Conservation (phyloP, 2,329 filamentous ascomycete genomes). For the Colletotrichum graminicola region DNA sequence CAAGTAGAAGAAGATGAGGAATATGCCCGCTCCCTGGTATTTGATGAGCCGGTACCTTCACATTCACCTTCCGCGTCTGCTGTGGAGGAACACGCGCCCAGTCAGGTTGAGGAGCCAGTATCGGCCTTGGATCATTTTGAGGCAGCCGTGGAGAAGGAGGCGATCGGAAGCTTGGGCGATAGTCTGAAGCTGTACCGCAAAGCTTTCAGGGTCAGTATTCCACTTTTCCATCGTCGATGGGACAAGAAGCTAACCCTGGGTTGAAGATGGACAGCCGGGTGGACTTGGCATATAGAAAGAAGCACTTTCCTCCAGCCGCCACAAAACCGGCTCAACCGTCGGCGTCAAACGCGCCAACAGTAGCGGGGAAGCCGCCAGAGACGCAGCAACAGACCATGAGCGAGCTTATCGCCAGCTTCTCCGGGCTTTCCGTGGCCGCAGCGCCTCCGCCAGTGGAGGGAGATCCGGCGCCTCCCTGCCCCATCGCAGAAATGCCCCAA, state of each 20-base stretch:
- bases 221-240: background rate
- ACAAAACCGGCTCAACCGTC: conserved; percentile 57
- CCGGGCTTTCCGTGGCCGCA: conserved; percentile 75
- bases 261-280: conserved; percentile 83
- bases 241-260: conserved; percentile 40
- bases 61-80: background rate
- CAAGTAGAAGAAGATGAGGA: conserved; percentile 54
- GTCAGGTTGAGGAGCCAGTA: conserved; percentile 63
- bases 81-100: conserved; percentile 40
- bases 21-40: conserved; percentile 49
- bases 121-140: conserved; percentile 95
- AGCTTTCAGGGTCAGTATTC: conserved; percentile 79
- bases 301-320: conserved; percentile 82
- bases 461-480: conserved; percentile 80
- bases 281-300: conserved; percentile 88
- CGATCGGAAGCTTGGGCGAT: conserved; percentile 86
- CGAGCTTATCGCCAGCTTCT: conserved; percentile 83
- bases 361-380: conserved; percentile 41
- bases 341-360: conserved; percentile 42
- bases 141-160: conserved; percentile 88
- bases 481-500: conserved; percentile 80
- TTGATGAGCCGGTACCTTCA: conserved; percentile 47
- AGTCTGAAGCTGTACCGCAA: conserved; percentile 89
- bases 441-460: conserved; percentile 78
- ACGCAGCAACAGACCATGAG: conserved; percentile 63